phyloP scores from a whole-genome alignment of 2,329 filamentous ascomycete species.

The Cladophialophora yegresii region DNA sequence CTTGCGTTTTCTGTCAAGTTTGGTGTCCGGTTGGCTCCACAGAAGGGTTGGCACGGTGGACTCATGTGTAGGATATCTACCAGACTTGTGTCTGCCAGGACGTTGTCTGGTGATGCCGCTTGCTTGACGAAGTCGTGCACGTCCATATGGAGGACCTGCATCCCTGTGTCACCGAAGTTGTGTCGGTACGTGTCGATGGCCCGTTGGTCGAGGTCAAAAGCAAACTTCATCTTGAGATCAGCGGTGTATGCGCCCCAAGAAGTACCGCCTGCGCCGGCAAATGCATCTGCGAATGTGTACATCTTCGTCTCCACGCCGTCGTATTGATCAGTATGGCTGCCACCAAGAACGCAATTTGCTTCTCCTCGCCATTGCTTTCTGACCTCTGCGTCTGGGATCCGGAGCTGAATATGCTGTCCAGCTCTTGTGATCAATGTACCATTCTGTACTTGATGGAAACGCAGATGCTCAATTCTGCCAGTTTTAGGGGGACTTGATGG shows the following conservation, averaged over 20 bases:
- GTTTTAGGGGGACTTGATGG: background rate
- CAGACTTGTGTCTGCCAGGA: constrained; percentile 33
- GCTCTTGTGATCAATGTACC: background rate
- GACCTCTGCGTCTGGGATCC: constrained; percentile 1
- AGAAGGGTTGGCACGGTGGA: constrained; percentile 76
- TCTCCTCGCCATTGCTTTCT: constrained; percentile 17
- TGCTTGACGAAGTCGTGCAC: constrained; percentile 52
- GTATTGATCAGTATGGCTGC: background rate
- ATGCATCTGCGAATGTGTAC: constrained; percentile 71
- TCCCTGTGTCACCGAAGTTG: constrained; percentile 54
- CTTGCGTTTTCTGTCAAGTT: constrained; percentile 61
- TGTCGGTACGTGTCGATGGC: constrained; percentile 60
- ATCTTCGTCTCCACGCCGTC: constrained; percentile 34
- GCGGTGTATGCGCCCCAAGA: constrained; percentile 63
- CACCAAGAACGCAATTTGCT: background rate
- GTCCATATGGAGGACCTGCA: constrained; percentile 33
- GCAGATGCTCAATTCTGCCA: constrained; percentile 12
- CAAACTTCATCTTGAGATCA: constrained; percentile 62
- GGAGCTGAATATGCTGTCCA: background rate
- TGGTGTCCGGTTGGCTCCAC: constrained; percentile 65
- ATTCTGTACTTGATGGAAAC: background rate
- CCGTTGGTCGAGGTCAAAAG: constrained; percentile 62
- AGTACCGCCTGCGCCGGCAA: constrained; percentile 71
- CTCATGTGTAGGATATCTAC: constrained; percentile 74
- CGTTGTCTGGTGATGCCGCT: constrained; percentile 2